Base-by-base conservation (phyloP, 83 land plant species). In the Larix sibirica region DNA sequence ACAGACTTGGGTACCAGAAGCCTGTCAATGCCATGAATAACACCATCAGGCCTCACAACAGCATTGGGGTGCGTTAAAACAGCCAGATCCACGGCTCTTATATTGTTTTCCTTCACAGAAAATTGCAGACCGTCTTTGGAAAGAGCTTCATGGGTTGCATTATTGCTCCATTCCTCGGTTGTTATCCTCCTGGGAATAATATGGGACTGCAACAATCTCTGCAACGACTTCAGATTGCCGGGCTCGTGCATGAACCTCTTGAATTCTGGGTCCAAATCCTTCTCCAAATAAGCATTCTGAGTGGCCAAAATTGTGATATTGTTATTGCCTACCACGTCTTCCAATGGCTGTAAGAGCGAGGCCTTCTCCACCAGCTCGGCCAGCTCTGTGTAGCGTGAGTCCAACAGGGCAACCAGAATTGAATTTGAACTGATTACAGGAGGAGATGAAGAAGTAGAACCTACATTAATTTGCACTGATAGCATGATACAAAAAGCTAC, bases 261-360 rank as follows among this genome's bases (percentile, higher is more conserved):
- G 88, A 96, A 91, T 80, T 94, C 96, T 16, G 92, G 88, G 65
- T 95, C 96, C 77, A 95, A 79, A 31, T 90, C 86, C 63, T 87
- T 85, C 83, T 94, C 96, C 80, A 94, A 76, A 71, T 87, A 92
- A 20, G 88, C 91, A 82, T 96, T 95, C 24, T 80, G 76, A 33
- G 97, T 97, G 12, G 99, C 97, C 61, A 96, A 91, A 64, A 96
- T 92, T 76, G 99, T 96, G 73, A 96, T 75, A 62, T 86, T 92
- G 82, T 86, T 91, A 13, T 65, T 77, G 24, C 87, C 90, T 78
- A 96, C 94, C 12, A 50, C 10, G 21, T 86, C 81, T 86, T 96
- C 97, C 17, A 96, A 90, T 60, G 87, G 76, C 68, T 89, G 92
- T 62, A 96, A 87, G 47, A 96, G 88, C 28, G 89, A 84, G 24